phyloP scores from a whole-genome alignment of 768 basidiomycete genomes.

The Lentinus tigrinus region DNA sequence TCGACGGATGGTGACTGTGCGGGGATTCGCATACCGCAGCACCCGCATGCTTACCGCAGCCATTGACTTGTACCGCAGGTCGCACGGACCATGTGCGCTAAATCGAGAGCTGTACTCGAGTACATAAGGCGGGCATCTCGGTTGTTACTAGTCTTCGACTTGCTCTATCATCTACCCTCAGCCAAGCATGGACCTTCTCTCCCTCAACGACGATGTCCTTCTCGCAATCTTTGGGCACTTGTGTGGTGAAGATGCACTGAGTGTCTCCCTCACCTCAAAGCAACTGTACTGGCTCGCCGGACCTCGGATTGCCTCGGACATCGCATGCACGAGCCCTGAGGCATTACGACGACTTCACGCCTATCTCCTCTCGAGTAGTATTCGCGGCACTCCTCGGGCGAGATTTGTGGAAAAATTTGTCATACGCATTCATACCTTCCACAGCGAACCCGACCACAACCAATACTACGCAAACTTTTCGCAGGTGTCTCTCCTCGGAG shows the following conservation, averaged over 20 bases:
- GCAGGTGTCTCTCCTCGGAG: neutral
- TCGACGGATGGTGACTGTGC: too few relatives aligned
- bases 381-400: neutral
- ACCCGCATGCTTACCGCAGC: too few relatives aligned
- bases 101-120: too few relatives aligned
- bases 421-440: neutral
- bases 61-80: too few relatives aligned
- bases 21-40: too few relatives aligned
- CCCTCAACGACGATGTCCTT: conserved; percentile 2
- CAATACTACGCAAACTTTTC: conserved; percentile 3
- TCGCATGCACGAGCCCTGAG: neutral
- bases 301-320: neutral
- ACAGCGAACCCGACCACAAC: neutral
- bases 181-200: neutral
- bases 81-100: too few relatives aligned
- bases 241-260: neutral
- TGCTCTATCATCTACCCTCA: neutral
- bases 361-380: neutral
- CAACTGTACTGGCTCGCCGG: neutral
- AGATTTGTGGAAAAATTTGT: neutral
- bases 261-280: neutral
- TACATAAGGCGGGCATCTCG: too few relatives aligned
- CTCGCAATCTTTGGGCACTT: neutral
- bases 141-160: too few relatives aligned
- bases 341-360: neutral